Evolutionary conservation across 2,329 filamentous ascomycete genomes (phyloP).

Genomic region (Colletotrichum agaves): DNA sequence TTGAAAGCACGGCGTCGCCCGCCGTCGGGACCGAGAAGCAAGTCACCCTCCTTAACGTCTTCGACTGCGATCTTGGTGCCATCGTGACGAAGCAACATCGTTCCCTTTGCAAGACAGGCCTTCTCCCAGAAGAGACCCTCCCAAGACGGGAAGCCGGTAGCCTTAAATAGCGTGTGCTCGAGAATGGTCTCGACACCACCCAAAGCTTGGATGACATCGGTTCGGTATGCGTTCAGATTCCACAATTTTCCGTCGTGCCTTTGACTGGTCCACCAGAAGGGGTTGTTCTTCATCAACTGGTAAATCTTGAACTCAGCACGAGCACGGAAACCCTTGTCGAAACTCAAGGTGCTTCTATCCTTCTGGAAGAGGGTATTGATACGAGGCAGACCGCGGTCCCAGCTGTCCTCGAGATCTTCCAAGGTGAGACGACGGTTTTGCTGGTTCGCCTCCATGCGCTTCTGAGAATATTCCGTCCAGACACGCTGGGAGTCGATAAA

Average conservation of each 20-base stretch:
- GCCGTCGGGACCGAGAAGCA: conserved; percentile 61
- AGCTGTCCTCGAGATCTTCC: conserved; percentile 96
- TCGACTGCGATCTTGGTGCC: conserved; percentile 57
- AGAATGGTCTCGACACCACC: conserved; percentile 98
- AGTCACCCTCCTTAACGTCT: conserved; percentile 59
- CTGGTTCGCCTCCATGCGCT: conserved; percentile 94
- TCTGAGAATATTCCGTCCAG: conserved; percentile 99
- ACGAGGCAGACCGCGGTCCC: conserved; percentile 95
- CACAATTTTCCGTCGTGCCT: conserved; percentile 96
- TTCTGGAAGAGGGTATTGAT: conserved; percentile 99
- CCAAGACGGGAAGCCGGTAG: conserved; percentile 96
- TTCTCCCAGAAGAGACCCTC: conserved; percentile 95
- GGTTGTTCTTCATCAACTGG: conserved; percentile 98
- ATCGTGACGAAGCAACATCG: conserved; percentile 56
- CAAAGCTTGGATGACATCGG: conserved; percentile 94
- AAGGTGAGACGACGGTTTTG: conserved; percentile 95
- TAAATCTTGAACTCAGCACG: conserved; percentile 98
- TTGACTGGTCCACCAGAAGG: conserved; percentile 99
- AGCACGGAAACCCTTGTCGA: conserved; percentile 97
- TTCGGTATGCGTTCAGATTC: conserved; percentile 96
- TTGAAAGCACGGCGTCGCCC: conserved; percentile 59
- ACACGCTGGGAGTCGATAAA: conserved; percentile 99
- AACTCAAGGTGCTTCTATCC: conserved; percentile 94
- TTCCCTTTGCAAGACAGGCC: conserved; percentile 53
- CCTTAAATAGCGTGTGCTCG: conserved; percentile 96